These are phyloP conservation scores for Penicillium sp. DNA, from an alignment of 2,329 filamentous ascomycete species.

Conservation along the genomic window DNA sequence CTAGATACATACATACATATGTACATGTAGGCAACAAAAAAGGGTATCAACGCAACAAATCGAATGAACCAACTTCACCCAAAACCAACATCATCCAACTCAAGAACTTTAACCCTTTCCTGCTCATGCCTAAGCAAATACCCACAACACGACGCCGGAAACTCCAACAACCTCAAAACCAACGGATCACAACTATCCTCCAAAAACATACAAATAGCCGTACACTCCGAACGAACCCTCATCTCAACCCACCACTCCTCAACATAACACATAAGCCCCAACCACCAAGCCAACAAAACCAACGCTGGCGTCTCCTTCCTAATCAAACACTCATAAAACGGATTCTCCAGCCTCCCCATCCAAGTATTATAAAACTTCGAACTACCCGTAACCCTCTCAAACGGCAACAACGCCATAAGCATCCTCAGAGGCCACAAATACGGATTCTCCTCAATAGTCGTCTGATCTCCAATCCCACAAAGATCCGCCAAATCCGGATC, in stretches of 20 bases:
- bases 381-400: conserved; percentile 26
- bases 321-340: conserved; percentile 32
- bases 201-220: conserved; percentile 40
- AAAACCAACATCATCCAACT: conserved; percentile 3
- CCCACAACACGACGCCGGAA: conserved; percentile 36
- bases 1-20: too few species aligned
- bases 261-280: conserved; percentile 30
- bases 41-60: background rate
- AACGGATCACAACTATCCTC: conserved; percentile 31
- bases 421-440: conserved; percentile 41
- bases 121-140: conserved; percentile 32
- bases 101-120: conserved; percentile 12
- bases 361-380: conserved; percentile 32
- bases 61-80: background rate
- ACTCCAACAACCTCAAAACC: conserved; percentile 33
- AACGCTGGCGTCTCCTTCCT: conserved; percentile 35
- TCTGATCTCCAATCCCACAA: conserved; percentile 34
- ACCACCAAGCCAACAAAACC: conserved; percentile 39
- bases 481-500: conserved; percentile 35
- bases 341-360: conserved; percentile 36
- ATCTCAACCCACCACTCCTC: conserved; percentile 34
- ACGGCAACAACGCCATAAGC: conserved; percentile 33
- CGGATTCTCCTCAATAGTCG: conserved; percentile 34
- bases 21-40: background rate
- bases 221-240: conserved; percentile 36